phyloP scores from a whole-genome alignment of 768 basidiomycete species.

The Clathrus columnatus region DNA sequence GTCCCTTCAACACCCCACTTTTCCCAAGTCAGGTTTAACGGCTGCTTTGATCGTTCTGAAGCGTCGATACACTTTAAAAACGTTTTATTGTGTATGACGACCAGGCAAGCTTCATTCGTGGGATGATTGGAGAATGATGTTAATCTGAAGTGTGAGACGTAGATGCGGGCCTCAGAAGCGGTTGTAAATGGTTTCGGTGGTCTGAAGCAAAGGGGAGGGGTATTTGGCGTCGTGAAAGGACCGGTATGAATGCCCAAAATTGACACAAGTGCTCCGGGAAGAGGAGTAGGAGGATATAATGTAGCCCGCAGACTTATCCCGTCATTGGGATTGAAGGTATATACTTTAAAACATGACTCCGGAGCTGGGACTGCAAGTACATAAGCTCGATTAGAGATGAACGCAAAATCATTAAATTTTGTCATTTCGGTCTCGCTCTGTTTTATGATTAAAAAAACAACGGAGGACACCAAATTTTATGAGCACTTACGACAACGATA shows the following conservation, averaged over 20 bases:
- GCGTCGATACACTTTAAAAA: background rate
- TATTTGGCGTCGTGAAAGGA: background rate
- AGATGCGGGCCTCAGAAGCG: constrained; percentile 3
- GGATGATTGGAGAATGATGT: background rate
- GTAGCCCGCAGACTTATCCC: constrained; percentile 1
- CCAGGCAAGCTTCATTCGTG: background rate
- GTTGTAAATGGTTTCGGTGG: constrained; percentile 3
- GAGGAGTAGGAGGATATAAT: background rate
- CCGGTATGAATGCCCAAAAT: constrained; percentile 8
- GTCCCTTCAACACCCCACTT: background rate
- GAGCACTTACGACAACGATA: constrained; percentile 32
- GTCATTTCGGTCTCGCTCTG: constrained; percentile 25
- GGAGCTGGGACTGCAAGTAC: constrained; percentile 29
- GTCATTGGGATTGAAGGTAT: background rate
- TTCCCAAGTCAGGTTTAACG: background rate
- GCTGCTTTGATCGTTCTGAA: background rate
- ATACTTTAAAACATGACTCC: background rate
- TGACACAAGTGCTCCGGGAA: background rate
- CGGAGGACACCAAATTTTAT: background rate
- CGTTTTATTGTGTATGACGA: constrained; percentile 6
- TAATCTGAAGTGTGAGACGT: background rate
- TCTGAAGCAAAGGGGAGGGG: background rate
- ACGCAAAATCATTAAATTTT: constrained; percentile 35
- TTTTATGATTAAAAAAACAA: no score
- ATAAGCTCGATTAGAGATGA: constrained; percentile 36